Evolutionary conservation across 805 yeast genomes (phyloP), one percentile per base, ranked within the genome.

Genomic region (Candida maltosa): DNA sequence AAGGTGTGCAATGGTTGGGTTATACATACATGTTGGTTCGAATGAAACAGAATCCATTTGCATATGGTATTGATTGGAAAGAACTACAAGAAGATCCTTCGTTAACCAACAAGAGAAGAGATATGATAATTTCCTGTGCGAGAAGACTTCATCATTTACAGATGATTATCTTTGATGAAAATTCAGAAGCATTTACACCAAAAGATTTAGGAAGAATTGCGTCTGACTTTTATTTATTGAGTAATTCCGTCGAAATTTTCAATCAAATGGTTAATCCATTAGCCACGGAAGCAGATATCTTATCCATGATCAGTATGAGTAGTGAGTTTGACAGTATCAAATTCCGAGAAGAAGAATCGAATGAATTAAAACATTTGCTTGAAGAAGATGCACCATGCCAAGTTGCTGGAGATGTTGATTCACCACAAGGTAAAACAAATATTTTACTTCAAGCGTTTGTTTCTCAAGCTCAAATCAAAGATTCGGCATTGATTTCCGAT

Each of bases 1-100:
- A 93, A 62, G 99, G 89, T 38, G 83, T 93, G 1, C 87, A 82
- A 44, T 93, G 99, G 99, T 68, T 93, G n/a, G 97, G 98, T 3
- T 93, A 94, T 49, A 93, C 98, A 0, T 93, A 93, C 52, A 70
- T 93, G 75, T 82, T 77, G 62, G 97, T 91, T 3, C 69, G 99
- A 39, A 93, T 93, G 98, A 78, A 83, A 39, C 85, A 87, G 52
- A 91, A 88, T 45, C 98, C 99, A 2, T 81, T 88, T 53, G 82
- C 84, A 0, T 93, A 93, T 52, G 98, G 95, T 18, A 77, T 94
- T 31, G 87, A 78, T 30, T 88, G 96, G 93, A 76, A 76, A 43
- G 95, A 87, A 44, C 54, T 94, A 2, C 76, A 78, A 16, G 81
- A 81, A 14, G 99, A 93, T 56, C 95, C 96, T 0, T 72, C 79